phyloP scores from a whole-genome alignment of 371 early-diverging fungal genomes.

The Chytridiales sp. region DNA sequence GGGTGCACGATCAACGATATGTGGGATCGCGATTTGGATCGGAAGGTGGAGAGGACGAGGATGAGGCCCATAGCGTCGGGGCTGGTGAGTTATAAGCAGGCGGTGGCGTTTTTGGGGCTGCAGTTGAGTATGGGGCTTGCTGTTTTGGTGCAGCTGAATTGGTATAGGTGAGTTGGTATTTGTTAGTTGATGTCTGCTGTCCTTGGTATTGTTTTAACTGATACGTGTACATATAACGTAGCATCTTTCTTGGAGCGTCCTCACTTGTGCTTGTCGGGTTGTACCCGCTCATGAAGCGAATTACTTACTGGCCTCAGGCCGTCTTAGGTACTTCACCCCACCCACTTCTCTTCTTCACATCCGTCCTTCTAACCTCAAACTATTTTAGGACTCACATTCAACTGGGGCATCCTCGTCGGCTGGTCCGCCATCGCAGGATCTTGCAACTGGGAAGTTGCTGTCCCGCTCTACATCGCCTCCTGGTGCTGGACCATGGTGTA shows the following conservation, averaged over 20 bases:
- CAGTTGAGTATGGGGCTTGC: constrained; percentile 83
- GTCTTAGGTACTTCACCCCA: constrained; percentile 59
- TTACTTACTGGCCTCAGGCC: constrained; percentile 93
- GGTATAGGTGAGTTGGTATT: constrained; percentile 43
- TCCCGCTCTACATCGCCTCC: constrained; percentile 85
- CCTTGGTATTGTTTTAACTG: background rate
- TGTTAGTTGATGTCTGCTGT: background rate
- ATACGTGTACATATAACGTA: constrained; percentile 16
- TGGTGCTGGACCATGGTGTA: constrained; percentile 94
- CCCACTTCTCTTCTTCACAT: background rate
- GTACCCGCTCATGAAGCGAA: constrained; percentile 95
- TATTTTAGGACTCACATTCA: constrained; percentile 75
- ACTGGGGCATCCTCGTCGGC: constrained; percentile 94
- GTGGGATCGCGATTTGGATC: constrained; percentile 90
- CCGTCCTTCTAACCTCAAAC: background rate
- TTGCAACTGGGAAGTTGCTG: constrained; percentile 63
- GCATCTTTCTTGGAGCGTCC: constrained; percentile 78
- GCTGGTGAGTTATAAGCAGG: constrained; percentile 64
- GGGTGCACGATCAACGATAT: constrained; percentile 97
- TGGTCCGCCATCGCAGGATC: constrained; percentile 85
- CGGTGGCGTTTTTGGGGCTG: constrained; percentile 74
- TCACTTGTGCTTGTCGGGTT: constrained; percentile 75
- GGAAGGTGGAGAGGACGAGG: constrained; percentile 81
- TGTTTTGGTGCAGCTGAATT: constrained; percentile 38
- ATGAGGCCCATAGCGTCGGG: constrained; percentile 86